Conservation (phyloP, 768 basidiomycete genomes). For the Pleurotus eryngii region DNA sequence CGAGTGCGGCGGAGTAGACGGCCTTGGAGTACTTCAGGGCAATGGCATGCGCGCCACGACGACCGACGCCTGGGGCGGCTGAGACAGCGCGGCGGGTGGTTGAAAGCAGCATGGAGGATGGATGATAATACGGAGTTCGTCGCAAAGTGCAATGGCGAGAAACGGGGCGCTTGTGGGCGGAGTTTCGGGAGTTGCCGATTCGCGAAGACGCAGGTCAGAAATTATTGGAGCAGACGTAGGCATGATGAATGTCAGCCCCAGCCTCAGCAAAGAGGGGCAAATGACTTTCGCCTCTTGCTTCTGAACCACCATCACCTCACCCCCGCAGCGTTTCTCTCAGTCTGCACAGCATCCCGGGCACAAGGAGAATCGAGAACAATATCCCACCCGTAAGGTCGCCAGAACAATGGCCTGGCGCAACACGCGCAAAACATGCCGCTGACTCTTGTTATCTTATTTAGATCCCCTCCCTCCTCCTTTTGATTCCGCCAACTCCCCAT, state of each 20-base stretch:
- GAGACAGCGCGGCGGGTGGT: conserved; percentile 26
- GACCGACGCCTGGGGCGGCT: conserved; percentile 48
- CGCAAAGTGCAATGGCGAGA: neutral
- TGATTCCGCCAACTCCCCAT: conserved; percentile 25
- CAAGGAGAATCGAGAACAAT: neutral
- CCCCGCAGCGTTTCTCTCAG: neutral
- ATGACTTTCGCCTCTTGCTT: neutral
- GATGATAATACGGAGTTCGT: conserved; percentile 9
- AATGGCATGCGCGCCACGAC: conserved; percentile 67
- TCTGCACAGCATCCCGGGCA: neutral
- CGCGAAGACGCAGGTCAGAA: conserved; percentile 7
- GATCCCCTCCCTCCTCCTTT: conserved; percentile 5
- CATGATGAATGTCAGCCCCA: neutral
- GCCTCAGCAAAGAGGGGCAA: neutral
- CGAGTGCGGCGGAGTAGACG: conserved; percentile 74
- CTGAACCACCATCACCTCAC: neutral
- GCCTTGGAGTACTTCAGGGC: conserved; percentile 85
- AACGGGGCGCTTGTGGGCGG: conserved; percentile 2
- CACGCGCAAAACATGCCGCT: neutral
- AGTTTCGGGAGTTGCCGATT: conserved; percentile 8
- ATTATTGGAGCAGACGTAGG: neutral
- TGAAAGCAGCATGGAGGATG: conserved; percentile 11
- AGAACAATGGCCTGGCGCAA: conserved; percentile 1
- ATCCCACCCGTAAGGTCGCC: neutral
- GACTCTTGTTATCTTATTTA: neutral